These are phyloP conservation scores for Chaetomiaceae sp. DNA, from an alignment of 2,329 filamentous ascomycete species.

Conservation along the genomic window DNA sequence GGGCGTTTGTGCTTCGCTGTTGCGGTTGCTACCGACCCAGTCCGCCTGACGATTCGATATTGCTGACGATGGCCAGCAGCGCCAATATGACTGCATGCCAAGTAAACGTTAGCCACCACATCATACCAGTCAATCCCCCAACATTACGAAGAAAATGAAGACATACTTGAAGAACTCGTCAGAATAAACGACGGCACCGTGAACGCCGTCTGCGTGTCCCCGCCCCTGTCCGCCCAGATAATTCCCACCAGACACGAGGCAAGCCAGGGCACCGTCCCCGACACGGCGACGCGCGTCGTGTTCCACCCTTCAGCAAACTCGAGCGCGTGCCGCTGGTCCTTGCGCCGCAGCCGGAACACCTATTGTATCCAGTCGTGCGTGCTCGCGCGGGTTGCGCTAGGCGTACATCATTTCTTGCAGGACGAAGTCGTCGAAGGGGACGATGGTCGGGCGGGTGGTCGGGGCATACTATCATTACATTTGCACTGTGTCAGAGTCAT, in stretches of 20 bases:
- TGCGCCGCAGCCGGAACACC: background rate
- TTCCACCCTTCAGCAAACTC: background rate
- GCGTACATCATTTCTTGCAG: conserved; percentile 1
- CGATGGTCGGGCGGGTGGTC: background rate
- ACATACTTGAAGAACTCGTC: background rate
- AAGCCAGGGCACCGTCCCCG: background rate
- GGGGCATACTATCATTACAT: background rate
- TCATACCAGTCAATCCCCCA: no score
- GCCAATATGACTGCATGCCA: background rate
- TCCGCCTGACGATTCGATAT: background rate
- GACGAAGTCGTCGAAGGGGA: background rate
- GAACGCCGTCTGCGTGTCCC: background rate
- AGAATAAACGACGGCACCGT: background rate
- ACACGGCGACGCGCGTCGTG: background rate
- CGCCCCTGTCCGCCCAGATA: background rate
- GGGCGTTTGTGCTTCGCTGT: no score
- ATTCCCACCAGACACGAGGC: background rate
- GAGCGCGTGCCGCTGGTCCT: background rate
- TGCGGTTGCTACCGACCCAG: no score
- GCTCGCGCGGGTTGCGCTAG: background rate
- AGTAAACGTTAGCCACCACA: no score
- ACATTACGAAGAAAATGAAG: background rate
- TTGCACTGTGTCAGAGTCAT: no score
- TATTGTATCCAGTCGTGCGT: background rate
- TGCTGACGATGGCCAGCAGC: background rate